phyloP scores from a whole-genome alignment of 345 rosid species.

The Chamaenerion angustifolium region DNA sequence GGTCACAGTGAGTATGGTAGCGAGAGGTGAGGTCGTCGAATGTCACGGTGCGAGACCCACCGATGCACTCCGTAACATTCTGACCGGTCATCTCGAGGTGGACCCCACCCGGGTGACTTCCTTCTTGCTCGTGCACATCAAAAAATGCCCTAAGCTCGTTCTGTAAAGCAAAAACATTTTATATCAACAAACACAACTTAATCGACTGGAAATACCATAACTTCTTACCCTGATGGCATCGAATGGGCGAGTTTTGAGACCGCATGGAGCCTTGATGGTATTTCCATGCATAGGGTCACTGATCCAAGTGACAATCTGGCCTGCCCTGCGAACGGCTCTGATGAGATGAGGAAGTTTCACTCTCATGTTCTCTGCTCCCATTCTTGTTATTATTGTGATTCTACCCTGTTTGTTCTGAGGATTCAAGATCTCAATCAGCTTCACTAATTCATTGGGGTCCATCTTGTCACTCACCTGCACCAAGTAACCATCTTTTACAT shows the following conservation, averaged over 20 bases:
- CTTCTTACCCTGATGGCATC: conserved; percentile 64
- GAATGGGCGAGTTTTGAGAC: conserved; percentile 87
- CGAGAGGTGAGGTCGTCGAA: conserved; percentile 59
- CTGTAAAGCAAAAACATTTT: conserved; percentile 13
- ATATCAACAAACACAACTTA: too few relatives aligned
- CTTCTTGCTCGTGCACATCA: conserved; percentile 66
- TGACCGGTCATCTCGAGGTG: conserved; percentile 65
- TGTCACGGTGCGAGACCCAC: conserved; percentile 55
- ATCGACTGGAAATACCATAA: neutral
- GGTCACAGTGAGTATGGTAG: conserved; percentile 59
- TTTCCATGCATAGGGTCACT: conserved; percentile 97
- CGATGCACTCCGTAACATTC: conserved; percentile 64
- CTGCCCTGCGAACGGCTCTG: conserved; percentile 63
- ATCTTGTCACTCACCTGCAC: conserved; percentile 83
- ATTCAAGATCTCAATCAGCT: conserved; percentile 75
- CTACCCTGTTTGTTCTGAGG: conserved; percentile 81
- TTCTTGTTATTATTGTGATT: conserved; percentile 70
- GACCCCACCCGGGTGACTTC: conserved; percentile 61
- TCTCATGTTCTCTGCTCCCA: conserved; percentile 97
- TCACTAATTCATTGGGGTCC: conserved; percentile 78
- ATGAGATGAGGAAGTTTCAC: conserved; percentile 86
- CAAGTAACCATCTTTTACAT: conserved; percentile 1
- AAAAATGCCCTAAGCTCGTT: conserved; percentile 61
- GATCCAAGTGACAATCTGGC: conserved; percentile 87
- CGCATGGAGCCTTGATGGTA: conserved; percentile 95